Evolutionary conservation across 2,329 filamentous ascomycete species (phyloP), one percentile per base, ranked within the genome.

Genomic region (Dactylellina sp.): DNA sequence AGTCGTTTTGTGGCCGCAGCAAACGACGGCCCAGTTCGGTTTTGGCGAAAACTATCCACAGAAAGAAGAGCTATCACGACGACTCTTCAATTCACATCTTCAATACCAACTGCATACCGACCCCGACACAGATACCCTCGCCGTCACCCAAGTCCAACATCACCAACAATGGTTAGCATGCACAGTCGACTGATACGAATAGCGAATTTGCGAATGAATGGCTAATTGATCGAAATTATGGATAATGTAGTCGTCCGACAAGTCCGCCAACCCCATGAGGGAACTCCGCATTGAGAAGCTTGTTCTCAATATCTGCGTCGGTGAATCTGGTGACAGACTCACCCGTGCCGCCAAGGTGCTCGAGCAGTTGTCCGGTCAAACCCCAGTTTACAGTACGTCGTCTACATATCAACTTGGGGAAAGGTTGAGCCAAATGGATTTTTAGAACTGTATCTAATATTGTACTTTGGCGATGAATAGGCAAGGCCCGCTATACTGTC

Each of bases 281-380:
- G 94, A 99, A 88, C 77, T 79, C 64, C 92, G 93, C 88, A 95
- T 97, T 86, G 92, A 96, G 87, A 97, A 97, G 89, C 92, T 97
- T 84, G 93, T 97, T 85, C 91, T 97, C 84, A 97, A 97, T 90
- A 97, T 97, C 86, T 97, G 92, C 81, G 95, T 99, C 82, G 95
- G 95, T 86, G 95, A 99, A 89, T 98, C 94, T 90, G 95, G 95
- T 92, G 95, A 99, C 87, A 96, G 95, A 90, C 91, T 99, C 84
- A 99, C 95, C 81, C 92, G 95, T 91, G 95, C 95, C 83, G 95
- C 95, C 83, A 99, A 99, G 90, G 95, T 99, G 89, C 89, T 99
- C 81, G 95, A 99, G 88, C 95, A 99, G 89, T 88, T 99, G 84
- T 92, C 89, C 85, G 95, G 95, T 93, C 95, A 99, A 88, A 98